These are phyloP conservation scores for Diaporthe vexans DNA, from an alignment of 2,329 filamentous ascomycete species.

Conservation along the genomic window DNA sequence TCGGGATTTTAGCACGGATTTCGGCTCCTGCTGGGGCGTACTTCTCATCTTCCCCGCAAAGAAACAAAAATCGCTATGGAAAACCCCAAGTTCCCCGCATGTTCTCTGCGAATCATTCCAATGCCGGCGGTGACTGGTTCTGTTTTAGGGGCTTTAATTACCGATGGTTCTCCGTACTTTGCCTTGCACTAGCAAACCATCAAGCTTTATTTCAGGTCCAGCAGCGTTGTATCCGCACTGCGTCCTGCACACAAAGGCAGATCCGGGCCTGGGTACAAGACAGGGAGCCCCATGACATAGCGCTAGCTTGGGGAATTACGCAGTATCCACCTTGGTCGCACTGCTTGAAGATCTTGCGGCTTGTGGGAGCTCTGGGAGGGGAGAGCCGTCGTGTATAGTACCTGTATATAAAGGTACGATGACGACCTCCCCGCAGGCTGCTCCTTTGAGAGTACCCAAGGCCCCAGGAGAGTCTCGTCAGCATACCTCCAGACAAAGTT, in stretches of 20 bases:
- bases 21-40: neutral
- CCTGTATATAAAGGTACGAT: conserved; percentile 24
- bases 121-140: conserved; percentile 28
- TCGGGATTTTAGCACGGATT: conserved; percentile 1
- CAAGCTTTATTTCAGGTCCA: conserved; percentile 4
- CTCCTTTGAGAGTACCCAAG: neutral
- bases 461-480: neutral
- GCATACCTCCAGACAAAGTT: conserved; percentile 8
- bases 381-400: neutral
- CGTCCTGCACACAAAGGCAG: neutral
- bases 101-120: conserved; percentile 27
- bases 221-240: neutral
- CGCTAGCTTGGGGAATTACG: neutral
- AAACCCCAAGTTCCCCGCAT: conserved; percentile 26
- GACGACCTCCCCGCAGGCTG: conserved; percentile 10
- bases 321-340: conserved; percentile 18
- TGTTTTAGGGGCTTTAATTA: conserved; percentile 20
- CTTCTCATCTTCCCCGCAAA: conserved; percentile 7
- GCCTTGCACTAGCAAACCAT: conserved; percentile 7
- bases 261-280: neutral
- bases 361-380: neutral
- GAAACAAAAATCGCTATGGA: neutral
- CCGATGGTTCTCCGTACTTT: conserved; percentile 13
- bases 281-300: conserved; percentile 16
- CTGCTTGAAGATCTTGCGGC: conserved; percentile 19